phyloP scores from a whole-genome alignment of 73 alveolate genomes.

The Paramecium tetraurelia region DNA sequence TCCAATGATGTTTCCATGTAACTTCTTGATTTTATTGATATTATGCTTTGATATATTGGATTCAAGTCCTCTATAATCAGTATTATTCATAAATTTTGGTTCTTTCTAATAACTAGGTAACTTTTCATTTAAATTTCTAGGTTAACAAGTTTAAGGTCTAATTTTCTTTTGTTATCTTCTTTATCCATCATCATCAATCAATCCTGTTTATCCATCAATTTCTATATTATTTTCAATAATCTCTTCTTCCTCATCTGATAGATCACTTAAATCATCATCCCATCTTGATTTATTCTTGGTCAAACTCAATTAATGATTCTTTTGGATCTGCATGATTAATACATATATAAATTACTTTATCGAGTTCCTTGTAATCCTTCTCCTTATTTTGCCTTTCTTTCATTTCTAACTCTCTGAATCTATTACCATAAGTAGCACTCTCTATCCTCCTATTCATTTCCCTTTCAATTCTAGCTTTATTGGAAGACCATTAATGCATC shows the following conservation, averaged over 20 bases:
- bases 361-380: conserved; percentile 5
- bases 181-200: conserved; percentile 7
- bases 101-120: background rate
- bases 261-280: conserved; percentile 32
- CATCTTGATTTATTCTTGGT: background rate
- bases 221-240: background rate
- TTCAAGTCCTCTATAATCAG: conserved; percentile 27
- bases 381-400: background rate
- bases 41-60: background rate
- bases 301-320: background rate
- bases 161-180: background rate
- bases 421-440: conserved; percentile 34
- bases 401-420: conserved; percentile 39
- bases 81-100: background rate
- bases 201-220: conserved; percentile 11
- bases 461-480: conserved; percentile 40
- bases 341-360: background rate
- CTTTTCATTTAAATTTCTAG: background rate
- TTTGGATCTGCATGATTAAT: background rate
- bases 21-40: background rate
- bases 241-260: background rate
- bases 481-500: conserved; percentile 36
- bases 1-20: conserved; percentile 4
- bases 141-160: background rate
- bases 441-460: conserved; percentile 39